Evolutionary conservation across 768 basidiomycete genomes (phyloP).

Genomic region (Coprinellus micaceus): DNA sequence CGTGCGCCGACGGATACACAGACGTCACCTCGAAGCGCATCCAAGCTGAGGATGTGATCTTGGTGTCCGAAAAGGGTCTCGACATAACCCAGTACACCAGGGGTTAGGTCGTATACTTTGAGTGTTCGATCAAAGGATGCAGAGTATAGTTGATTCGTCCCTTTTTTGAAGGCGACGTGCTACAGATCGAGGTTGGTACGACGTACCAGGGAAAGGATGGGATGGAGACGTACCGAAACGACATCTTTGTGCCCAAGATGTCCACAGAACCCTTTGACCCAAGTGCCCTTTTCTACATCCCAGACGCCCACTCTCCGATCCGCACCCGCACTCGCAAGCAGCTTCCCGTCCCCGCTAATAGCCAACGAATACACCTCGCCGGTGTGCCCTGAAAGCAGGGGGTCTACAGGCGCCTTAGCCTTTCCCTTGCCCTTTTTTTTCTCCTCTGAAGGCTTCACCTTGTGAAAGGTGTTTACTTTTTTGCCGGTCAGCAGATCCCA

Average conservation of each 20-base stretch:
- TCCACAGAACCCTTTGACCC: slow-evolving; percentile 80
- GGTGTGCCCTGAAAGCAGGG: slow-evolving; percentile 67
- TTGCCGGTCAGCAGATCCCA: slow-evolving; percentile 73
- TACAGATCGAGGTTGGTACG: slow-evolving; percentile 23
- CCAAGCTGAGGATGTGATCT: slow-evolving; percentile 74
- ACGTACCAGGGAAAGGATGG: slow-evolving; percentile 2
- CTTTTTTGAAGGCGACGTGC: slow-evolving; percentile 75
- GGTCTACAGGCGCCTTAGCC: slow-evolving; percentile 38
- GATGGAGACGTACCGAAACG: slow-evolving; percentile 29
- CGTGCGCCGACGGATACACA: slow-evolving; percentile 85
- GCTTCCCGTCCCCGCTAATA: slow-evolving; percentile 78
- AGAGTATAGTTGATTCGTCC: slow-evolving; percentile 69
- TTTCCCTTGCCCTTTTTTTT: slow-evolving; percentile 62
- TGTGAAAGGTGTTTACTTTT: slow-evolving; percentile 56
- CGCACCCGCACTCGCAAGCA: slow-evolving; percentile 82
- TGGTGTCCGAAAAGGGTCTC: slow-evolving; percentile 98
- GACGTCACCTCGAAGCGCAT: slow-evolving; percentile 78
- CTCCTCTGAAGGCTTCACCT: slow-evolving; percentile 44
- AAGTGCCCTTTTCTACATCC: slow-evolving; percentile 72
- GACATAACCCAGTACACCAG: slow-evolving; percentile 82
- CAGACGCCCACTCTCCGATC: slow-evolving; percentile 84
- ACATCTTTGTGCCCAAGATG: slow-evolving; percentile 60
- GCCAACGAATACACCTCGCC: slow-evolving; percentile 85
- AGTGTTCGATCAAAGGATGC: slow-evolving; percentile 84
- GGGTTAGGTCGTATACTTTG: slow-evolving; percentile 75